A percentile compares a stretch with the other conserved stretches of the same genome.
These are phyloP conservation scores for Tremella mesenterica DNA, from an alignment of 768 basidiomycete species.

Conservation along the genomic window DNA sequence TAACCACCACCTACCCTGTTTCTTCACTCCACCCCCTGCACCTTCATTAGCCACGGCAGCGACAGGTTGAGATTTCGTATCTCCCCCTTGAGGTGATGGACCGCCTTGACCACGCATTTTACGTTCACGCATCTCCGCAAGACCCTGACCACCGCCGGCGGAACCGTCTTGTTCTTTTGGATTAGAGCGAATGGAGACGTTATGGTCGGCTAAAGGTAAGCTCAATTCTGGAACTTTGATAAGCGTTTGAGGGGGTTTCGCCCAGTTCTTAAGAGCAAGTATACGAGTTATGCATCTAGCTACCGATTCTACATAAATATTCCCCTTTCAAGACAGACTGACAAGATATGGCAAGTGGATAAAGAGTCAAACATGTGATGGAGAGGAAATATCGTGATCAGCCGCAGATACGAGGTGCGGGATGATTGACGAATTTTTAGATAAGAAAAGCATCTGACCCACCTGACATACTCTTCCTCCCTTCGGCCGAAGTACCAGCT, in stretches of 20 bases:
- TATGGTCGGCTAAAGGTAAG: constrained; percentile 25
- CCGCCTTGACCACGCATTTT: constrained; percentile 39
- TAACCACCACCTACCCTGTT: constrained; percentile 19
- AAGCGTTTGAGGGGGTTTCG: not conserved
- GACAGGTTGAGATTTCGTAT: constrained; percentile 11
- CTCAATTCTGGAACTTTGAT: not conserved
- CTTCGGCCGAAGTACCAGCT: constrained; percentile 30
- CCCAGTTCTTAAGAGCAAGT: not conserved
- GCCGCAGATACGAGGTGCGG: not conserved
- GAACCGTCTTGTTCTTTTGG: constrained; percentile 37
- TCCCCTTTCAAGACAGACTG: not conserved
- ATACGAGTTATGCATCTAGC: not conserved
- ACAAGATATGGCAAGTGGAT: not conserved
- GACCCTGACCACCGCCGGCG: constrained; percentile 35
- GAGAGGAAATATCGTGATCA: not conserved
- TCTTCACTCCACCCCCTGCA: constrained; percentile 15
- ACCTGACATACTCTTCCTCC: constrained; percentile 26
- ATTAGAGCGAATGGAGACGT: constrained; percentile 24
- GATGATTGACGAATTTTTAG: too few species aligned
- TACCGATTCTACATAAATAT: not conserved
- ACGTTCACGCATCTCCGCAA: constrained; percentile 44
- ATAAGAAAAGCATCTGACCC: too few species aligned
- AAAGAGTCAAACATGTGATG: not conserved
- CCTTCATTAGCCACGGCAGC: constrained; percentile 8
- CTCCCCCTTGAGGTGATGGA: constrained; percentile 35